Evolutionary conservation across 768 basidiomycete species (phyloP).

Genomic region (Phallus indusiatus): DNA sequence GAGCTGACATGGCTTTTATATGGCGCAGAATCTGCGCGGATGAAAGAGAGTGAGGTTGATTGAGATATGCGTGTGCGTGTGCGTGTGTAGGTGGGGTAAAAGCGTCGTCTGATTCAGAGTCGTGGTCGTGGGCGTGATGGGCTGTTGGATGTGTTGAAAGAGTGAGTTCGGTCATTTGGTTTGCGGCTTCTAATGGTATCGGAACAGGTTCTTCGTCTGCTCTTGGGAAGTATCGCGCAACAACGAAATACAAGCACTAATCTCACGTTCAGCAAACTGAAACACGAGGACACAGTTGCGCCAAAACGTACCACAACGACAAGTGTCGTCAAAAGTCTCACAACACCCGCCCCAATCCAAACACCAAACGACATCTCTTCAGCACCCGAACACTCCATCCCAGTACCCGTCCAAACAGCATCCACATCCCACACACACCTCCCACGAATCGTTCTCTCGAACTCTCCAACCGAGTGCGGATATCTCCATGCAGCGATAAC

Average conservation of each 20-base stretch:
- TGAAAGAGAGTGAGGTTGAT: no score
- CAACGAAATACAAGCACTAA: not conserved
- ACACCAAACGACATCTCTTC: constrained; percentile 33
- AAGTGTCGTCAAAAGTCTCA: constrained; percentile 46
- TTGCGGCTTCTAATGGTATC: not conserved
- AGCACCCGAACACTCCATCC: constrained; percentile 18
- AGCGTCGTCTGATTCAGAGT: not conserved
- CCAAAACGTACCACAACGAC: constrained; percentile 47
- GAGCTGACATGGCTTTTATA: no score
- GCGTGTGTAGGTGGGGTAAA: no score
- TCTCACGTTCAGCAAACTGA: no score
- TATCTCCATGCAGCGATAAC: constrained; percentile 47
- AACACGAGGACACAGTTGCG: no score
- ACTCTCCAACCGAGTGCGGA: constrained; percentile 28
- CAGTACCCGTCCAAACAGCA: constrained; percentile 47
- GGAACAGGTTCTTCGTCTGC: not conserved
- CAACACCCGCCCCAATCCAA: constrained; percentile 45
- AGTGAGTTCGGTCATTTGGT: not conserved
- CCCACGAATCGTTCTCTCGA: constrained; percentile 16
- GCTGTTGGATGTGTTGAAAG: no score
- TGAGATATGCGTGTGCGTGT: no score
- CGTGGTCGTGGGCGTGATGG: no score
- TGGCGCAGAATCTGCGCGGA: no score
- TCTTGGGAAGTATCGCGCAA: not conserved
- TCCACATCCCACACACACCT: constrained; percentile 63